Evolutionary conservation across 1,284 basidiomycete species (phyloP).

Genomic region (Marasmius sp.): DNA sequence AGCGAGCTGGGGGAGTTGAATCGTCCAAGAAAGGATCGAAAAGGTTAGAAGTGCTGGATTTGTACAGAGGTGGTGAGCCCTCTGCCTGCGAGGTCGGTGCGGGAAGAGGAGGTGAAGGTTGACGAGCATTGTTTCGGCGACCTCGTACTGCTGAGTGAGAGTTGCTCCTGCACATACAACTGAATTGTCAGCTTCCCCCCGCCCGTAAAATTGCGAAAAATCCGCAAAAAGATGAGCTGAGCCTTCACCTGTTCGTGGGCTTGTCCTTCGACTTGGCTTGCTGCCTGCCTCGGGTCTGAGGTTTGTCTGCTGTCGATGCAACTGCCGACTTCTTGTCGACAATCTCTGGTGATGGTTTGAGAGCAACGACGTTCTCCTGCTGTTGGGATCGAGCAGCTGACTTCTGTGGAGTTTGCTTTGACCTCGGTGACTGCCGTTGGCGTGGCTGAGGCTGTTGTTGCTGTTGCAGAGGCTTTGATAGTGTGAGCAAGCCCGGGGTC

Average conservation of each 20-base stretch:
- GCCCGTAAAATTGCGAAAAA: background rate
- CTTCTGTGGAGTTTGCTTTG: conserved; percentile 26
- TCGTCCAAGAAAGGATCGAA: conserved; percentile 60
- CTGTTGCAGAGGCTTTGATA: conserved; percentile 56
- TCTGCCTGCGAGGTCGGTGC: conserved; percentile 61
- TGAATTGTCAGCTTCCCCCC: background rate
- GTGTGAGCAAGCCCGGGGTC: conserved; percentile 67
- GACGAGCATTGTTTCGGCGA: conserved; percentile 48
- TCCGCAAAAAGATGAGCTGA: conserved; percentile 1
- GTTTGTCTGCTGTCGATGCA: background rate
- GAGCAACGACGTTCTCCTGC: conserved; percentile 1
- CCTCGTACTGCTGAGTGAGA: conserved; percentile 46
- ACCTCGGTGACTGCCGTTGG: conserved; percentile 27
- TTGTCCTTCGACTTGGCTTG: conserved; percentile 24
- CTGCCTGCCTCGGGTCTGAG: conserved; percentile 9
- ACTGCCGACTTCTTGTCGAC: conserved; percentile 1
- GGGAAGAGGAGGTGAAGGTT: conserved; percentile 57
- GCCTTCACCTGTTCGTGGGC: conserved; percentile 24
- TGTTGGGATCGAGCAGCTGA: conserved; percentile 23
- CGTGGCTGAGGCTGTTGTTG: conserved; percentile 32
- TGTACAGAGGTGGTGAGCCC: conserved; percentile 36
- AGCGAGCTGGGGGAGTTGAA: conserved; percentile 24
- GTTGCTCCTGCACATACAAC: conserved; percentile 36
- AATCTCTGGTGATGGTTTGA: conserved; percentile 12
- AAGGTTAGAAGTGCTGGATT: conserved; percentile 36